phyloP scores from a whole-genome alignment of 805 yeast genomes.

The Saccharomycopsis sp. region DNA sequence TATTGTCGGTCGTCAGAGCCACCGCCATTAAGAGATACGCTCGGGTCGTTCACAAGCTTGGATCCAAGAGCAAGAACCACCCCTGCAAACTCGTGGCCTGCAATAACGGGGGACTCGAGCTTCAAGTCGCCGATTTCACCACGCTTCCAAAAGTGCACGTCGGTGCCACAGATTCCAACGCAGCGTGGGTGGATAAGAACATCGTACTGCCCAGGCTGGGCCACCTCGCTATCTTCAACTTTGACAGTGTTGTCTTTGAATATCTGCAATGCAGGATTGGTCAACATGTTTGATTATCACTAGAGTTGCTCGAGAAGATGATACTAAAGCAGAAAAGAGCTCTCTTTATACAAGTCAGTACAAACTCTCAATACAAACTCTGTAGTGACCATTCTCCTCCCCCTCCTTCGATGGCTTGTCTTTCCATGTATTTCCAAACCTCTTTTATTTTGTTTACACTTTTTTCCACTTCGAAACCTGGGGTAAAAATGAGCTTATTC shows the following conservation, averaged over 20 bases:
- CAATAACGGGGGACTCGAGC: constrained; percentile 29
- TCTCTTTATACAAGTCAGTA: no score
- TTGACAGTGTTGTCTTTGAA: constrained; percentile 17
- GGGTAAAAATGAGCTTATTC: background rate
- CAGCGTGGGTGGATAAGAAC: constrained; percentile 51
- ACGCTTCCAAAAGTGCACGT: constrained; percentile 57
- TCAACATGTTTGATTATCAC: no score
- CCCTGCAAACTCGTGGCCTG: constrained; percentile 42
- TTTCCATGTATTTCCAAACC: no score
- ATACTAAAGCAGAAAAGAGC: no score
- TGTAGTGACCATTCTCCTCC: no score
- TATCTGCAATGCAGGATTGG: constrained; percentile 18
- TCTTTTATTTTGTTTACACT: no score
- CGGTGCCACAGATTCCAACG: constrained; percentile 72
- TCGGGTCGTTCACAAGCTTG: no score
- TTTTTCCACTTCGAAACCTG: background rate
- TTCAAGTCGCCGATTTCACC: constrained; percentile 50
- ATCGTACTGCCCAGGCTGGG: constrained; percentile 27
- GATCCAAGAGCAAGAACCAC: constrained; percentile 41
- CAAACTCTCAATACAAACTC: no score
- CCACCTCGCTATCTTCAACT: constrained; percentile 12
- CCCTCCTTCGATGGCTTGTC: no score
- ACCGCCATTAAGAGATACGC: no score
- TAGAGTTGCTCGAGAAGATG: no score
- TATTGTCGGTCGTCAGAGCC: no score